A percentile compares a stretch with the other conserved stretches of the same genome.
Evolutionary conservation across 306 rosid species (phyloP).

Genomic region (Fragaria nilgerrensis): DNA sequence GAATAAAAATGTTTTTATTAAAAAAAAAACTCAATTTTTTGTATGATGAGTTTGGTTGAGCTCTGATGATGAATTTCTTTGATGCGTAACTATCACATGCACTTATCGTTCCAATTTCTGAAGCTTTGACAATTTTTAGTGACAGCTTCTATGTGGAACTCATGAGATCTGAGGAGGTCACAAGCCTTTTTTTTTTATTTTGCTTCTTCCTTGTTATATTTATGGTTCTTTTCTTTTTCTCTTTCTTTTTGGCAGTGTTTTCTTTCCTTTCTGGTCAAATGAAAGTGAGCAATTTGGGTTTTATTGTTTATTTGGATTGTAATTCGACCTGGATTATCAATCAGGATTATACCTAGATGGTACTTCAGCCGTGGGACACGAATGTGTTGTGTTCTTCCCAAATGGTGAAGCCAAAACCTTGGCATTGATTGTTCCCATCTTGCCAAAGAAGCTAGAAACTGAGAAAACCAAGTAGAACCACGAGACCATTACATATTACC

Average conservation of each 20-base stretch:
- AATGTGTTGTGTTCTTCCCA: too few relatives aligned
- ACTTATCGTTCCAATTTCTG: slow-evolving; percentile 37
- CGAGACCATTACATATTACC: too few relatives aligned
- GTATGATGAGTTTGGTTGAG: not conserved
- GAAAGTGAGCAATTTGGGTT: not conserved
- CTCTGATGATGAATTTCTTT: slow-evolving; percentile 25
- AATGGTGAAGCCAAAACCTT: too few relatives aligned
- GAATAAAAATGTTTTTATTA: not conserved
- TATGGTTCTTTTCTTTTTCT: not conserved
- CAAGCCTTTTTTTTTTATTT: not conserved
- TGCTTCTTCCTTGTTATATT: not conserved
- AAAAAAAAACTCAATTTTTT: not conserved
- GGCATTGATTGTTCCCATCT: too few relatives aligned
- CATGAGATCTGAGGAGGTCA: slow-evolving; percentile 26
- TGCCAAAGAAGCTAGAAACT: too few relatives aligned
- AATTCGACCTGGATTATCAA: too few relatives aligned
- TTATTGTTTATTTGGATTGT: not conserved
- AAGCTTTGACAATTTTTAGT: slow-evolving; percentile 6
- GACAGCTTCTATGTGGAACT: slow-evolving; percentile 33
- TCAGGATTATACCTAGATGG: too few relatives aligned
- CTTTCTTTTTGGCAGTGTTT: not conserved
- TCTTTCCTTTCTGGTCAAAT: not conserved
- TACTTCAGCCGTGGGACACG: too few relatives aligned
- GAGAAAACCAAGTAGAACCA: too few relatives aligned
- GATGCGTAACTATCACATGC: not conserved